Evolutionary conservation across 257 asterid genomes (phyloP).

Genomic region (Solanum arcanum): DNA sequence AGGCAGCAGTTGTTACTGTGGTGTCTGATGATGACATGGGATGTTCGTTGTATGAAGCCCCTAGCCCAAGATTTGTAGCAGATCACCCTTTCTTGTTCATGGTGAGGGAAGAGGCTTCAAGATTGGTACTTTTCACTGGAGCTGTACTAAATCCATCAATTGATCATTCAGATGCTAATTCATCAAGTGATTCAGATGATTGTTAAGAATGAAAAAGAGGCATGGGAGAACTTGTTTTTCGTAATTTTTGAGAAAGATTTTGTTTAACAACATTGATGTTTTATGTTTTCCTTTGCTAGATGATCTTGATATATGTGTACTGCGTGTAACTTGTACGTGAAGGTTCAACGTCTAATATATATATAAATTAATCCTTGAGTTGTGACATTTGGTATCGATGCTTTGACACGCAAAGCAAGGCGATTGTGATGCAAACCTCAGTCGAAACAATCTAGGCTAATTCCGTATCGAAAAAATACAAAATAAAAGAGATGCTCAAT

Average conservation of each 20-base stretch:
- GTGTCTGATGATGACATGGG: not conserved
- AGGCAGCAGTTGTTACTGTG: constrained; percentile 29
- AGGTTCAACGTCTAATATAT: not conserved
- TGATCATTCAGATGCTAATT: not conserved
- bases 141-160: constrained; percentile 1
- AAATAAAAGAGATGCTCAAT: not conserved
- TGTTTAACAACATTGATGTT: not conserved
- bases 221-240: not conserved
- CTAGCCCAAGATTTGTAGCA: constrained; percentile 7
- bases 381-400: too few species aligned
- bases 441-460: not conserved
- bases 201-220: too few species aligned
- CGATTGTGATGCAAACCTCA: too few species aligned
- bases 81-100: constrained; percentile 28
- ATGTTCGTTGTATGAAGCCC: not conserved
- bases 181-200: not conserved
- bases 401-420: too few species aligned
- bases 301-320: not conserved
- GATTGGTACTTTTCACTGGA: constrained; percentile 15
- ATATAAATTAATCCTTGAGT: not conserved
- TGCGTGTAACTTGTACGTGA: not conserved
- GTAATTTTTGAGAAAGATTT: too few species aligned
- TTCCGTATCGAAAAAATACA: not conserved
- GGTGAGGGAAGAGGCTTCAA: constrained; percentile 18
- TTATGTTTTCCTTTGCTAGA: not conserved